Evolutionary conservation across 768 basidiomycete species (phyloP).

Genomic region (Antrodiella citrinella): DNA sequence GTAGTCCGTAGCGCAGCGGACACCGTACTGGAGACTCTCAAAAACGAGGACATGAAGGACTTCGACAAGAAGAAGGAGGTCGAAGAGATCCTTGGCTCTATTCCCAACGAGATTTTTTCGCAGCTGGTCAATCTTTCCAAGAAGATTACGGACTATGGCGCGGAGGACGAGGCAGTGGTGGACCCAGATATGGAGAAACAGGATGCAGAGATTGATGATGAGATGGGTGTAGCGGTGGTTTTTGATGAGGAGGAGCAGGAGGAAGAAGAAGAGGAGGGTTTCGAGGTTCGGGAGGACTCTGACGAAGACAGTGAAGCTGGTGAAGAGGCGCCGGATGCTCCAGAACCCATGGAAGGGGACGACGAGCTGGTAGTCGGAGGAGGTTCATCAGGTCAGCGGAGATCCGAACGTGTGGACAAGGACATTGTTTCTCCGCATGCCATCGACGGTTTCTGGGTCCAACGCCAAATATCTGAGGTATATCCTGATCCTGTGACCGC

Average conservation of each 20-base stretch:
- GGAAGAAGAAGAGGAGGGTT: conserved; percentile 84
- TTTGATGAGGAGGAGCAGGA: conserved; percentile 98
- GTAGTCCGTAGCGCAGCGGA: conserved; percentile 96
- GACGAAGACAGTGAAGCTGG: conserved; percentile 69
- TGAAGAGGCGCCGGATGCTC: conserved; percentile 37
- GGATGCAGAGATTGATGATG: conserved; percentile 90
- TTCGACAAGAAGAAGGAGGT: conserved; percentile 97
- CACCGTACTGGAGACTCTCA: conserved; percentile 77
- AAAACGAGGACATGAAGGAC: conserved; percentile 84
- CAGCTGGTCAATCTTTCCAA: conserved; percentile 81
- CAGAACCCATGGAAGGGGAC: conserved; percentile 40
- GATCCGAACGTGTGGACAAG: conserved; percentile 53
- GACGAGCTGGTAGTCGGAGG: conserved; percentile 76
- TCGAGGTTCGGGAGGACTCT: conserved; percentile 75
- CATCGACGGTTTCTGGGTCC: conserved; percentile 98
- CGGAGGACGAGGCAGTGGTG: conserved; percentile 70
- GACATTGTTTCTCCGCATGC: conserved; percentile 83
- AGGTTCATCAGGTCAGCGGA: conserved; percentile 34
- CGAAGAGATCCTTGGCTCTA: conserved; percentile 62
- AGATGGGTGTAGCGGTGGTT: conserved; percentile 94
- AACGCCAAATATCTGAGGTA: conserved; percentile 83
- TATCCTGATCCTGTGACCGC: conserved; percentile 94
- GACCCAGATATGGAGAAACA: conserved; percentile 78
- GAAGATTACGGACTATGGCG: conserved; percentile 94
- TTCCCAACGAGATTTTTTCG: conserved; percentile 70